Base-by-base conservation (phyloP, 495 filamentous ascomycete species). In the Apodospora peruviana region DNA sequence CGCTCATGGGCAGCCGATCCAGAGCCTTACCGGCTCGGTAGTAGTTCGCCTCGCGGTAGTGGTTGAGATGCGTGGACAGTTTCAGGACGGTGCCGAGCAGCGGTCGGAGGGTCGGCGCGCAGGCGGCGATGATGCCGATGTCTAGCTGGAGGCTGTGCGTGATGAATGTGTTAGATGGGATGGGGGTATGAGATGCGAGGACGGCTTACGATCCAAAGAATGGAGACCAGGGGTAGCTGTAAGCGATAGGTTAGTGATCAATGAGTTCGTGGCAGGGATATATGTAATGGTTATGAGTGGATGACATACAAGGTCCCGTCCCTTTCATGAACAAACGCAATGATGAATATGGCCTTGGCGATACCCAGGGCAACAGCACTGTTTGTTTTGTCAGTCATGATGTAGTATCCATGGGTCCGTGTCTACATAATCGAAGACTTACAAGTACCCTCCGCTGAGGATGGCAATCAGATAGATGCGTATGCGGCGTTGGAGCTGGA, bases 111-210 rank as follows among this genome's bases (percentile, higher is more conserved):
- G 68, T 65, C n/a, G 71, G 71, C 4, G 72, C 55, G 53, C 69
- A 76, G 16, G 68, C 75, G 20, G 71, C 67, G 27, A 75, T 65
- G 41, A 69, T 76, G 20, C 72, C 72, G 32, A 66, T 69, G 42
- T 64, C 73, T 21, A 69, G 70, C 68, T 76, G 63, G 17, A 62
- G 55, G 34, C 64, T 73, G 41, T 43, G 56, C n/a, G 48, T 40
- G 45, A 22, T 5, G 17, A 21, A 42, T 57, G 42, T 48, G 60
- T 46, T 36, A 8, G 16, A n/a, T 7, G 5, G 5, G 2, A 16
- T 5, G 2, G 40, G 23, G 32, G 20, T 40, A 4, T 34, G 14
- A 42, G 43, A 54, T 12, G 42, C 47, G 20, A n/a, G 57, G 37
- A 22, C 21, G 16, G 43, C 65, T 59, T 55, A 66, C 63, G 59